Conservation (phyloP, 1,284 basidiomycete species). For the Entoloma clypeatum region DNA sequence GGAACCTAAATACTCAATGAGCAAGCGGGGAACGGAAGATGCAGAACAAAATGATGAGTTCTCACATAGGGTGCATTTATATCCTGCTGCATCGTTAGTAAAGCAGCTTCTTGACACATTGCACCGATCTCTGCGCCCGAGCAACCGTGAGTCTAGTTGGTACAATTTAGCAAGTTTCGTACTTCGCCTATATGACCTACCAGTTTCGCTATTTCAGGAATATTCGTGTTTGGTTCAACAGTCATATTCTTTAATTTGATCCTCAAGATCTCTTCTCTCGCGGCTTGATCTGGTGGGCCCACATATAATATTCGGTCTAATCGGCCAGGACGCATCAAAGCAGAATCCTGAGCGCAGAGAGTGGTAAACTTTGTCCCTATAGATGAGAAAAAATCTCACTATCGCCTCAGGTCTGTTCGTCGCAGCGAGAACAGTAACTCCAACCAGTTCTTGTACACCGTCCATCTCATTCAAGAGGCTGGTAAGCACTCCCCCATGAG, state of each 20-base stretch:
- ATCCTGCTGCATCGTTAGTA: conserved; percentile 86
- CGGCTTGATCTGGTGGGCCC: conserved; percentile 80
- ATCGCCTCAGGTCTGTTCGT: conserved; percentile 95
- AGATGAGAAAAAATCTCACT: conserved; percentile 42
- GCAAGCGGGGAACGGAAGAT: neutral
- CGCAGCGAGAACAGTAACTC: conserved; percentile 93
- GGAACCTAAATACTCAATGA: conserved; percentile 55
- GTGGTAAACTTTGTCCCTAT: conserved; percentile 4
- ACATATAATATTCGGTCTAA: conserved; percentile 96
- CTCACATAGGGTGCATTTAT: conserved; percentile 75
- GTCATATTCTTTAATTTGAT: conserved; percentile 82
- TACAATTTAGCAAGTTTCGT: conserved; percentile 1
- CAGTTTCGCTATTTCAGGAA: conserved; percentile 68
- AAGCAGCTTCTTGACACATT: conserved; percentile 94
- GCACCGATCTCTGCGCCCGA: conserved; percentile 94
- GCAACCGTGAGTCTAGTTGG: conserved; percentile 80
- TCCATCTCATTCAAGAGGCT: conserved; percentile 98
- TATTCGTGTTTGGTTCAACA: conserved; percentile 65
- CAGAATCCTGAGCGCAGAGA: conserved; percentile 68
- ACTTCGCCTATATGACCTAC: conserved; percentile 39
- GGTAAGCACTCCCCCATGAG: conserved; percentile 88
- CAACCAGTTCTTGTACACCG: conserved; percentile 89
- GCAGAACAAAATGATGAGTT: conserved; percentile 5
- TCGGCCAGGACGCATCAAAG: conserved; percentile 91
- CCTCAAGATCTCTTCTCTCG: conserved; percentile 80